Evolutionary conservation across 2,329 filamentous ascomycete genomes (phyloP).

Genomic region (Beauveria scarabaeidicola): DNA sequence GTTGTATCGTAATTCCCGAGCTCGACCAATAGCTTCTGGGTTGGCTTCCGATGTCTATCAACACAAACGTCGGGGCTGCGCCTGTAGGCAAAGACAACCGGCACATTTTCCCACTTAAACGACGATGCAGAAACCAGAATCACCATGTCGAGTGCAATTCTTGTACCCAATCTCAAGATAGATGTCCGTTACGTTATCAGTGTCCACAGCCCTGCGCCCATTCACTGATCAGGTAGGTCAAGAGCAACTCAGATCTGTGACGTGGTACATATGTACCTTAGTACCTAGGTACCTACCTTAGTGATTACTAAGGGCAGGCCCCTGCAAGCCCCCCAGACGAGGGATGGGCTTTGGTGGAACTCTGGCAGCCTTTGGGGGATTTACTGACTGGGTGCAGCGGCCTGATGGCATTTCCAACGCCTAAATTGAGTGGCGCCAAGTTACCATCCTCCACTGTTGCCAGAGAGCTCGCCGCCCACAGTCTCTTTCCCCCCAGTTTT

Average conservation of each 20-base stretch:
- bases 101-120: neutral
- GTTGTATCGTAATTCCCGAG: neutral
- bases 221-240: slow-evolving; percentile 4
- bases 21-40: neutral
- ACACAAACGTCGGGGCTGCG: no score
- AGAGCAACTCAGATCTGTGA: neutral
- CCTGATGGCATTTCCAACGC: neutral
- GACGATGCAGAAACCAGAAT: neutral
- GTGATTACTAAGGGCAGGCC: neutral
- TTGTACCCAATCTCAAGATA: neutral
- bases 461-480: no score
- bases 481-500: slow-evolving; percentile 1
- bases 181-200: neutral
- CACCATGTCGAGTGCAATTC: neutral
- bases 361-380: neutral
- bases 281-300: neutral
- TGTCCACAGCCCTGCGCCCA: neutral
- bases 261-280: neutral
- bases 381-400: neutral
- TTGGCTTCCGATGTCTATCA: no score
- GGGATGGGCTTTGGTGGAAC: no score
- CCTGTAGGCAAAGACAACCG: no score
- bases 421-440: neutral
- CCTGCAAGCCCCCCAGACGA: neutral
- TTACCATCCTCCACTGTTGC: no score